Evolutionary conservation across 768 basidiomycete species (phyloP).

Genomic region (Rhodosporidiobolus sp.): DNA sequence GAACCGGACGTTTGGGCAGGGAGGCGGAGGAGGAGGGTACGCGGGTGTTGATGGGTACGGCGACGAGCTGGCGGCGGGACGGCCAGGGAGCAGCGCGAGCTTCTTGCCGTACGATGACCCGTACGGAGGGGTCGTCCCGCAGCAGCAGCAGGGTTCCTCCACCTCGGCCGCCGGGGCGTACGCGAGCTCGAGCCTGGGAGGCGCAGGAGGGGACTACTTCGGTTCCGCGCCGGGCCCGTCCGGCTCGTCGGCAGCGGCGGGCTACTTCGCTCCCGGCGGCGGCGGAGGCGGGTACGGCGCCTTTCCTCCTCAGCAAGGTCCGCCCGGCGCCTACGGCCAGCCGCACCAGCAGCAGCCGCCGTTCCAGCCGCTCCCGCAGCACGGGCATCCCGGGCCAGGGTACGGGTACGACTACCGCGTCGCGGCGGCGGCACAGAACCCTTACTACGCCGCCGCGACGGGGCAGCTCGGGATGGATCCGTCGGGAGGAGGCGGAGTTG

Average conservation of each 20-base stretch:
- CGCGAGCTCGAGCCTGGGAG: neutral
- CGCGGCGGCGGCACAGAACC: constrained; percentile 35
- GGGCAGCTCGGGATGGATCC: constrained; percentile 34
- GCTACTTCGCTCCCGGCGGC: neutral
- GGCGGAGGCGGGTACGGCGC: neutral
- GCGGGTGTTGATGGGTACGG: constrained; percentile 25
- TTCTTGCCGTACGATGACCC: constrained; percentile 31
- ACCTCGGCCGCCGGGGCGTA: neutral
- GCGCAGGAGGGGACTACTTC: constrained; percentile 6
- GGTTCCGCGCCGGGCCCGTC: neutral
- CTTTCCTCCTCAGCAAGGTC: neutral
- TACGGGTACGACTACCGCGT: constrained; percentile 34
- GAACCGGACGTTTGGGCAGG: neutral
- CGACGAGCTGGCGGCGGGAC: neutral
- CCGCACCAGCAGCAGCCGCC: constrained; percentile 11
- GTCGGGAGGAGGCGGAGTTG: neutral
- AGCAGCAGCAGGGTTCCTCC: neutral
- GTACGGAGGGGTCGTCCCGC: constrained; percentile 7
- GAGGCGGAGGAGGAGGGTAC: neutral
- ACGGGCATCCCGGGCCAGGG: neutral
- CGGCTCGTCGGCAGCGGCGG: neutral
- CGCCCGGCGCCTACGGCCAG: neutral
- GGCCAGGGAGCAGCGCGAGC: constrained; percentile 21
- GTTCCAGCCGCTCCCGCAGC: constrained; percentile 23
- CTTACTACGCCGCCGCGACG: constrained; percentile 41